A percentile compares a stretch with the other conserved stretches of the same genome.
Conservation (phyloP, 2,329 filamentous ascomycete species). For the Aspergillus phoenicis region DNA sequence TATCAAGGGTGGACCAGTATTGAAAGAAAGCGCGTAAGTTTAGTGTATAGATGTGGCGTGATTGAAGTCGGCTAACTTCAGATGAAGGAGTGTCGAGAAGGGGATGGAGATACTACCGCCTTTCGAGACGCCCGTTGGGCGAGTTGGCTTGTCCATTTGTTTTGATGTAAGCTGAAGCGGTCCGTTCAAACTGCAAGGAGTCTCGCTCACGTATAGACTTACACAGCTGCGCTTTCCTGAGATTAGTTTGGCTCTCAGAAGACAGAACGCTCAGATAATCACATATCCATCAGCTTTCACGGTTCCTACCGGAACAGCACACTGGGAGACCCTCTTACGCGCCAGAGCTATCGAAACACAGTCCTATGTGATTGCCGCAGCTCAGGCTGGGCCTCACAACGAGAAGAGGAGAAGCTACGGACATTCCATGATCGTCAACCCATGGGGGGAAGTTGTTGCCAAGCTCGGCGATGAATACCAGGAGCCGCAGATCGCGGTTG, state of each 20-base stretch:
- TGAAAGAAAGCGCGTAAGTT: constrained; percentile 62
- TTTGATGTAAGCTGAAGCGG: constrained; percentile 65
- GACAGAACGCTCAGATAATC: constrained; percentile 71
- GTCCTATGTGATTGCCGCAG: constrained; percentile 82
- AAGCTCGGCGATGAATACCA: constrained; percentile 56
- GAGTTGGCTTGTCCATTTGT: constrained; percentile 79
- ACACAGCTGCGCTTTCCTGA: constrained; percentile 74
- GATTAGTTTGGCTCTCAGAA: constrained; percentile 66
- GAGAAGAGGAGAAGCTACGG: constrained; percentile 80
- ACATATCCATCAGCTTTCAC: constrained; percentile 92
- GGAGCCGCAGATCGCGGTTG: constrained; percentile 52
- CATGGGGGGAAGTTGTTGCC: constrained; percentile 77
- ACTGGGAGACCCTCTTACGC: constrained; percentile 80
- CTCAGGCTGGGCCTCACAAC: constrained; percentile 76
- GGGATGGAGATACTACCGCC: constrained; percentile 67
- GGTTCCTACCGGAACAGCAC: constrained; percentile 76
- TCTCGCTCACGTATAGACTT: neutral
- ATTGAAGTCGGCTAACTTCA: neutral
- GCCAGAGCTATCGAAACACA: constrained; percentile 87
- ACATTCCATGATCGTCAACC: constrained; percentile 80
- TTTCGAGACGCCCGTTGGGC: constrained; percentile 72
- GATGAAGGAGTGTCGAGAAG: constrained; percentile 63
- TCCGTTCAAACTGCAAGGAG: neutral
- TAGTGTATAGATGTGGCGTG: neutral
- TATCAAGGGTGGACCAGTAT: constrained; percentile 57